Evolutionary conservation across 345 rosid genomes (phyloP).

Genomic region (Dovyalis caffra): DNA sequence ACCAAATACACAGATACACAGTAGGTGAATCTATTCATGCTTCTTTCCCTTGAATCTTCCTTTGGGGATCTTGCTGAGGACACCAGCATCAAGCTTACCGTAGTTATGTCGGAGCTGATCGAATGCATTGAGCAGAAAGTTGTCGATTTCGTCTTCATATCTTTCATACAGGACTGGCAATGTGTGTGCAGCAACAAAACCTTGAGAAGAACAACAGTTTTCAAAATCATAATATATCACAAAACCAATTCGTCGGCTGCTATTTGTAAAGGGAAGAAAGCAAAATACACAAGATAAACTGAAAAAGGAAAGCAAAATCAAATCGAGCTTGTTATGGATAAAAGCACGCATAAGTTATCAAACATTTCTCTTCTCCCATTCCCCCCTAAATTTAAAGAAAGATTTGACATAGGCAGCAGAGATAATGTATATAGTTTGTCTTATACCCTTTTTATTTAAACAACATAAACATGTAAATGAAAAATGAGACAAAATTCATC

Average conservation of each 20-base stretch:
- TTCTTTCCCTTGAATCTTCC: conserved; percentile 66
- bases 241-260: not conserved
- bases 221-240: not conserved
- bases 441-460: not conserved
- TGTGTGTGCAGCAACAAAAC: conserved; percentile 90
- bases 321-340: no score
- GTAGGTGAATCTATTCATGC: conserved; percentile 40
- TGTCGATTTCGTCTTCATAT: conserved; percentile 77
- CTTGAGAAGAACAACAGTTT: conserved; percentile 33
- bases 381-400: not conserved
- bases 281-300: not conserved
- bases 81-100: conserved; percentile 54
- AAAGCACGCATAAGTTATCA: no score
- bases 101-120: conserved; percentile 62
- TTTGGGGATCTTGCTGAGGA: conserved; percentile 73
- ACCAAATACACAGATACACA: not conserved
- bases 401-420: not conserved
- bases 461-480: not conserved
- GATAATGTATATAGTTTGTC: not conserved
- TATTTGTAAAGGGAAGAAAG: not conserved
- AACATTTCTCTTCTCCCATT: not conserved
- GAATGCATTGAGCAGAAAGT: conserved; percentile 45
- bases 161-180: conserved; percentile 86
- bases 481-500: not conserved
- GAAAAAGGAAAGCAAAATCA: not conserved